phyloP scores from a whole-genome alignment of 306 rosid species.

The Mimosa bimucronata region DNA sequence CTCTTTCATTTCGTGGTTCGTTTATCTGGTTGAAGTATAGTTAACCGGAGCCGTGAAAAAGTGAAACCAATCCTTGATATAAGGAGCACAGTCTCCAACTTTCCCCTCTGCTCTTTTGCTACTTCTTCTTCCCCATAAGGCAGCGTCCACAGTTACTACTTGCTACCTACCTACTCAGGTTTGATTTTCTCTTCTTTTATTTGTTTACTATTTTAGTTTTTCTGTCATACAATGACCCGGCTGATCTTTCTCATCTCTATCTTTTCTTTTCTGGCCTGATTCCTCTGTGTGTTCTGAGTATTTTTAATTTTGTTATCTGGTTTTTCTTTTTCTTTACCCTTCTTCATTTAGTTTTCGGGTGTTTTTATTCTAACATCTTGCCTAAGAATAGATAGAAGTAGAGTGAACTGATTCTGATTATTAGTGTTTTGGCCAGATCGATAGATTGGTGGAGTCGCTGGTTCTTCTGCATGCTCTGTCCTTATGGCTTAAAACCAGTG shows the following conservation, averaged over 20 bases:
- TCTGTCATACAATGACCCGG: not conserved
- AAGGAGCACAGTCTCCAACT: not conserved
- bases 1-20: not conserved
- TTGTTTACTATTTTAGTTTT: too few species aligned
- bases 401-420: not conserved
- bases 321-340: not conserved
- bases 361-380: slow-evolving; percentile 26
- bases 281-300: not conserved
- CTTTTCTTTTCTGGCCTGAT: not conserved
- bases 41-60: not conserved
- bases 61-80: not conserved
- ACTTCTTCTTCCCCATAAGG: not conserved
- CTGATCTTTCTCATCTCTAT: slow-evolving; percentile 31
- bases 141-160: not conserved
- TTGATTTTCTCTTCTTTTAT: not conserved
- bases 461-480: not conserved
- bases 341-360: not conserved
- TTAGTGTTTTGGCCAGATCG: not conserved
- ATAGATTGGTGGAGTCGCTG: not conserved
- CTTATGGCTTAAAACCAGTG: slow-evolving; percentile 11
- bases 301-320: slow-evolving; percentile 16
- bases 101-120: not conserved
- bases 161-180: slow-evolving; percentile 9
- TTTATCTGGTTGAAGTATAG: not conserved
- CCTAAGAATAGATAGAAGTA: not conserved